Evolutionary conservation across 164 flowering plant species (phyloP), one percentile per base, ranked within the genome.

Genomic region (Malania oleifera): DNA sequence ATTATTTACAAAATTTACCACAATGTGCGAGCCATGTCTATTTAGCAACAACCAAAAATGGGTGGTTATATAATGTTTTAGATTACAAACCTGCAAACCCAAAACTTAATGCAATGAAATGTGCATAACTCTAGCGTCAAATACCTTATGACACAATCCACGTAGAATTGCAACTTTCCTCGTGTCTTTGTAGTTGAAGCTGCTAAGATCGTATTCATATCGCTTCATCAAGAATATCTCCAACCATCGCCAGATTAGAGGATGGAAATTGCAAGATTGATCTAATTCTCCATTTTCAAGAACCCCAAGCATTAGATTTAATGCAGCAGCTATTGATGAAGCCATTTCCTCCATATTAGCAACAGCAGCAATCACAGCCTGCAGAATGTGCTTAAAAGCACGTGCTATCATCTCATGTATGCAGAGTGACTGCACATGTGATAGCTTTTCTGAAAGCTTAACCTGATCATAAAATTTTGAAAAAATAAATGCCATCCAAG

Each of bases 391-490:
- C 87, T 93, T 93, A 72, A 82, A 90, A 56, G 99, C 99, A 58
- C 99, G 81, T 48, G 85, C 82, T 56, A 90, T 85, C 99, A 93
- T 93, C 83, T 93, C 99, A 76, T 93, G 97, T 20, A 93, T 75
- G 67, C 97, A 93, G 55, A 93, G 95, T 38, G 96, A 87, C 66
- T 90, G 97, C 58, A 93, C 97, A 67, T 93, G 99, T 12, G 99
- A 80, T 63, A 93, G 68, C 72, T 86, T 93, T 62, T 90, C 96
- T 46, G 99, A 93, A 67, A 90, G 92, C 74, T 88, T 88, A 56
- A 88, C 97, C 99, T 93, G 83, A 39, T 63, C 39, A 35, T 63
- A 57, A 52, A 58, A 56, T n/a, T n/a, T n/a, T 58, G 7, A 59
- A 54, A 60, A 13, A 11, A 19, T 20, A 49, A 49, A 14, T 40